phyloP scores from a whole-genome alignment of 169 alveolate species.

The Eimeria falciformis region DNA sequence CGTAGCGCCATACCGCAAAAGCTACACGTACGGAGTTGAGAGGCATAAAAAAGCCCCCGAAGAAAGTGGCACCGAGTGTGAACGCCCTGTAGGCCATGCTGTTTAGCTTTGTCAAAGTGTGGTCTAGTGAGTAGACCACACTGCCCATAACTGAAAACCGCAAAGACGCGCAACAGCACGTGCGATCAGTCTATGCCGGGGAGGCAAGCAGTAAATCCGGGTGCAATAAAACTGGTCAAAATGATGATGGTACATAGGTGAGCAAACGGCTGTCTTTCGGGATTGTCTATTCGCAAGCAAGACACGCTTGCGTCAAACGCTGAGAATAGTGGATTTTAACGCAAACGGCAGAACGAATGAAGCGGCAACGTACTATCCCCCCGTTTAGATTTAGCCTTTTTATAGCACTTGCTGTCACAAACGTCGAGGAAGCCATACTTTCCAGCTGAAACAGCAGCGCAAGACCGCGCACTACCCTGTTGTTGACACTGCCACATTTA shows the following conservation, averaged over 20 bases:
- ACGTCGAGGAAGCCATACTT: slow-evolving; percentile 31
- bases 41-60: not conserved
- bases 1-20: not conserved
- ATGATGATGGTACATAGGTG: no score
- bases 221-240: no score
- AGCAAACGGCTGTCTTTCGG: no score
- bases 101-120: slow-evolving; percentile 11
- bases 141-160: slow-evolving; percentile 3
- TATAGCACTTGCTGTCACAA: slow-evolving; percentile 27
- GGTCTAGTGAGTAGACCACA: slow-evolving; percentile 9
- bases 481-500: not conserved
- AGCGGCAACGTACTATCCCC: slow-evolving; percentile 40
- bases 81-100: slow-evolving; percentile 27
- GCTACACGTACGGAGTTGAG: not conserved
- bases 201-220: not conserved
- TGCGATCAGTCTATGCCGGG: not conserved
- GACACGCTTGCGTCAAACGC: no score
- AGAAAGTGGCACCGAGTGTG: slow-evolving; percentile 16
- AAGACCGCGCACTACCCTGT: not conserved
- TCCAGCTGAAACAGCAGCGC: slow-evolving; percentile 18
- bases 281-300: no score
- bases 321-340: no score
- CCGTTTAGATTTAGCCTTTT: not conserved
- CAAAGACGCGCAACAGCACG: not conserved
- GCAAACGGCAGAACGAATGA: not conserved